These are phyloP conservation scores for Verticillium nubilum DNA, from an alignment of 2,329 filamentous ascomycete species.

Conservation along the genomic window DNA sequence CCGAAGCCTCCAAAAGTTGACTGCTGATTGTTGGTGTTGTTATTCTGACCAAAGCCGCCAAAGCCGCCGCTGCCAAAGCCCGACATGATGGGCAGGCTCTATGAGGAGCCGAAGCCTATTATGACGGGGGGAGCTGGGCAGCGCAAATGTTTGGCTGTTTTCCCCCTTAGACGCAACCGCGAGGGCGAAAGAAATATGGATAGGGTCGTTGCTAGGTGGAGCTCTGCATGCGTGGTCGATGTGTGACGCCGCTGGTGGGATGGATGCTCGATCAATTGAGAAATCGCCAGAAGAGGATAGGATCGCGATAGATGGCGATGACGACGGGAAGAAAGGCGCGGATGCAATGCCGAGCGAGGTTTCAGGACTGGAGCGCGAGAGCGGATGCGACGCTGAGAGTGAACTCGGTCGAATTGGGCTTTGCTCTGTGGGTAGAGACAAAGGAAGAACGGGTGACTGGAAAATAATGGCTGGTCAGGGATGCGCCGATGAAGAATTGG, in stretches of 20 bases:
- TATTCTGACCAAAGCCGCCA: constrained; percentile 56
- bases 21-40: constrained; percentile 44
- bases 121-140: neutral
- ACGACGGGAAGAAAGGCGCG: neutral
- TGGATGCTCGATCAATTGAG: neutral
- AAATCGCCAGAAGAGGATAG: neutral
- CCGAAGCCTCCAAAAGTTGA: constrained; percentile 53
- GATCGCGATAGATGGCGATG: neutral
- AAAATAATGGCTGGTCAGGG: neutral
- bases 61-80: constrained; percentile 44
- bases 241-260: neutral
- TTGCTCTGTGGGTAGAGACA: neutral
- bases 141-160: neutral
- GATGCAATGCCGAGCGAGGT: neutral
- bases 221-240: neutral
- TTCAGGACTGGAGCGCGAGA: neutral
- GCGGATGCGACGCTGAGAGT: neutral
- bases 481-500: neutral
- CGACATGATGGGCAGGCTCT: constrained; percentile 38
- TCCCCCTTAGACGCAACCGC: neutral
- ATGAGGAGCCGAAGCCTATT: neutral
- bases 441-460: neutral
- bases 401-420: neutral
- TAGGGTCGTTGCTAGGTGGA: neutral
- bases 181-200: neutral